Evolutionary conservation across 1,284 basidiomycete species (phyloP).

Genomic region (Ganoderma sinense): DNA sequence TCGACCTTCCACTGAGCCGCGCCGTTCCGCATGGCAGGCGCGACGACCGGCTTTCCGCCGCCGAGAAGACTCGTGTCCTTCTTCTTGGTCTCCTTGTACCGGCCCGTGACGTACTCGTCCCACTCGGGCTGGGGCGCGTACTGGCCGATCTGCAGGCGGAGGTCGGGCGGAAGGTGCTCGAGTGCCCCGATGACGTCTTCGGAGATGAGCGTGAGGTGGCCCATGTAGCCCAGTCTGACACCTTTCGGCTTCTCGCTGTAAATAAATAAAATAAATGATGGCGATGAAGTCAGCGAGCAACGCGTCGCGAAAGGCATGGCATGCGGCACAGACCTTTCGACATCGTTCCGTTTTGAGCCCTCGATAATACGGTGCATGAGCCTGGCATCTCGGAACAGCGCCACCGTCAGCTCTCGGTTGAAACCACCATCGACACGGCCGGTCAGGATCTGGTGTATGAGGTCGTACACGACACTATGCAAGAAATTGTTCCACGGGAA

Average conservation of each 20-base stretch:
- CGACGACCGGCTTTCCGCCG: slow-evolving; percentile 78
- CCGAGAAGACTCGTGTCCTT: slow-evolving; percentile 84
- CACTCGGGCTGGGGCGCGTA: slow-evolving; percentile 84
- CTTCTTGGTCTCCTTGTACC: slow-evolving; percentile 87
- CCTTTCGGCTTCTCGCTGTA: slow-evolving; percentile 69
- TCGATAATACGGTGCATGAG: slow-evolving; percentile 87
- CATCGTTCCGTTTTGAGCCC: slow-evolving; percentile 82
- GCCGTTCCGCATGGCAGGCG: slow-evolving; percentile 43
- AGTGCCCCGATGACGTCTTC: slow-evolving; percentile 89
- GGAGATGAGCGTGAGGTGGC: slow-evolving; percentile 93
- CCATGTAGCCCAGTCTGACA: slow-evolving; percentile 94
- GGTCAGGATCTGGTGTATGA: slow-evolving; percentile 95
- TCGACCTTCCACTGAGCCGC: slow-evolving; percentile 73
- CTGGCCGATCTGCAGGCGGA: slow-evolving; percentile 68
- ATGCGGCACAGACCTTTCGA: slow-evolving; percentile 61
- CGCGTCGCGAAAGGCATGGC: no score
- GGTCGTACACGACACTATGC: slow-evolving; percentile 96
- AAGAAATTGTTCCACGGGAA: slow-evolving; percentile 99
- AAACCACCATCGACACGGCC: slow-evolving; percentile 80
- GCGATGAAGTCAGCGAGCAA: background rate
- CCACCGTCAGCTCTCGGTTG: slow-evolving; percentile 83
- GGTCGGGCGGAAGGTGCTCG: slow-evolving; percentile 85
- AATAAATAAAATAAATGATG: no score
- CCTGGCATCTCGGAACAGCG: slow-evolving; percentile 82
- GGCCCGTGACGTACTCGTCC: slow-evolving; percentile 87